phyloP scores from a whole-genome alignment of 2,329 filamentous ascomycete genomes.

The Epichloe hybrida region DNA sequence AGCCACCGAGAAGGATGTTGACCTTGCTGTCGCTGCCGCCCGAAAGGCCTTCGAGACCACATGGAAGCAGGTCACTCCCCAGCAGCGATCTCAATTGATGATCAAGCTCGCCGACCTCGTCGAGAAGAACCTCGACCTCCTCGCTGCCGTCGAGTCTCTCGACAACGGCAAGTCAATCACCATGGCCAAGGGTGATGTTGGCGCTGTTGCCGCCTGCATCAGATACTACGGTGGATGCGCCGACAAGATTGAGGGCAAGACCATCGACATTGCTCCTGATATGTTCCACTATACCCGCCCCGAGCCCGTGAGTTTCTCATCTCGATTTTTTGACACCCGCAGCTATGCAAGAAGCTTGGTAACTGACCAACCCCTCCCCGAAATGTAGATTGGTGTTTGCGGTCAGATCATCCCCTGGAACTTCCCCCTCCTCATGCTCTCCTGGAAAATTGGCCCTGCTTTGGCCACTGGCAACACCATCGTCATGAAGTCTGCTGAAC shows the following conservation, averaged over 20 bases:
- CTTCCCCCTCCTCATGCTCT: slow-evolving; percentile 68
- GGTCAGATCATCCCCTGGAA: slow-evolving; percentile 87
- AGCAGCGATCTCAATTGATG: slow-evolving; percentile 55
- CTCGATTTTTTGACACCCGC: background rate
- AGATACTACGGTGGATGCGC: slow-evolving; percentile 72
- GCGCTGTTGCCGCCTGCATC: slow-evolving; percentile 52
- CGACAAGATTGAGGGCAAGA: slow-evolving; percentile 84
- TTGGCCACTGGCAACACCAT: slow-evolving; percentile 60
- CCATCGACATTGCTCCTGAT: slow-evolving; percentile 62
- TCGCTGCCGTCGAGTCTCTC: slow-evolving; percentile 73
- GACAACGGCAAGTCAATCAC: slow-evolving; percentile 76
- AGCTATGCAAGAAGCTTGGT: background rate
- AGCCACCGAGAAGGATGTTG: slow-evolving; percentile 76
- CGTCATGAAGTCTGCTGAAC: slow-evolving; percentile 63
- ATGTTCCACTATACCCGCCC: slow-evolving; percentile 71
- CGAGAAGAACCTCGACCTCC: slow-evolving; percentile 62
- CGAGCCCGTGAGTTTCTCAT: slow-evolving; percentile 47
- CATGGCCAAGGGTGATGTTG: slow-evolving; percentile 65
- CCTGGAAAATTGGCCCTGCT: slow-evolving; percentile 71
- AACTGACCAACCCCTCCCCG: background rate
- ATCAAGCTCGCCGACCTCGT: slow-evolving; percentile 66
- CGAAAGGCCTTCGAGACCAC: slow-evolving; percentile 69
- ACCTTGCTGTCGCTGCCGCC: slow-evolving; percentile 70
- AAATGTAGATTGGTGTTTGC: slow-evolving; percentile 50
- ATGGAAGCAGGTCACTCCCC: slow-evolving; percentile 57